These are phyloP conservation scores for Colletotrichum gigasporum DNA, from an alignment of 2,329 filamentous ascomycete species.

Conservation along the genomic window DNA sequence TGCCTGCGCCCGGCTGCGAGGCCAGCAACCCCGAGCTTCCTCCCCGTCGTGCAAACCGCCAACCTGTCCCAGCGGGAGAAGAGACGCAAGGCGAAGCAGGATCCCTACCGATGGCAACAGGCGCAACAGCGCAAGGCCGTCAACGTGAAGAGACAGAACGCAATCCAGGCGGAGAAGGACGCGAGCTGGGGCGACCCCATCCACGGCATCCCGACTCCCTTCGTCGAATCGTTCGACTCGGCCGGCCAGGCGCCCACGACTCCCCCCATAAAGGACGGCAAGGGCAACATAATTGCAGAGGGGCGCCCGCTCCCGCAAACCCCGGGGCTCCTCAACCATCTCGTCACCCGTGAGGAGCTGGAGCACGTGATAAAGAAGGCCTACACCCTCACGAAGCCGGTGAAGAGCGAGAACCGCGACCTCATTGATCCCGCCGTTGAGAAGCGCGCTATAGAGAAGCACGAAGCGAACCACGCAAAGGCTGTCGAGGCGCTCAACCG, in stretches of 20 bases:
- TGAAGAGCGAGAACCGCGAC: constrained; percentile 44
- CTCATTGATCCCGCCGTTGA: constrained; percentile 51
- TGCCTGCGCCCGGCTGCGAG: constrained; percentile 65
- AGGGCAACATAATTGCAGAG: constrained; percentile 51
- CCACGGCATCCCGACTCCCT: constrained; percentile 81
- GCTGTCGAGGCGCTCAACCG: constrained; percentile 80
- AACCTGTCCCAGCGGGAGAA: constrained; percentile 70
- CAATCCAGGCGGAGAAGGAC: constrained; percentile 72
- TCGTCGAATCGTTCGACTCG: constrained; percentile 82
- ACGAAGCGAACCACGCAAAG: constrained; percentile 68
- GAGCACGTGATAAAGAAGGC: constrained; percentile 73
- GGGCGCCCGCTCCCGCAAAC: constrained; percentile 56
- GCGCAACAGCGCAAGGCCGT: constrained; percentile 84
- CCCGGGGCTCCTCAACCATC: constrained; percentile 76
- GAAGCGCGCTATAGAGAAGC: constrained; percentile 47
- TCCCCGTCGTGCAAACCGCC: constrained; percentile 72
- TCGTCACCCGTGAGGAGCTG: constrained; percentile 75
- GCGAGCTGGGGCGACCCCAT: constrained; percentile 79
- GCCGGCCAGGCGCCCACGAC: constrained; percentile 59
- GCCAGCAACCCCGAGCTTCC: constrained; percentile 56
- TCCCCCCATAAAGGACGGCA: constrained; percentile 47
- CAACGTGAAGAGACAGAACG: constrained; percentile 79
- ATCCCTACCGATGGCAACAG: constrained; percentile 86
- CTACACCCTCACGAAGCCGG: constrained; percentile 71
- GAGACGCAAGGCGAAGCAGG: constrained; percentile 73